These are phyloP conservation scores for Chaetothyriales sp. DNA, from an alignment of 2,329 filamentous ascomycete species.

Conservation along the genomic window DNA sequence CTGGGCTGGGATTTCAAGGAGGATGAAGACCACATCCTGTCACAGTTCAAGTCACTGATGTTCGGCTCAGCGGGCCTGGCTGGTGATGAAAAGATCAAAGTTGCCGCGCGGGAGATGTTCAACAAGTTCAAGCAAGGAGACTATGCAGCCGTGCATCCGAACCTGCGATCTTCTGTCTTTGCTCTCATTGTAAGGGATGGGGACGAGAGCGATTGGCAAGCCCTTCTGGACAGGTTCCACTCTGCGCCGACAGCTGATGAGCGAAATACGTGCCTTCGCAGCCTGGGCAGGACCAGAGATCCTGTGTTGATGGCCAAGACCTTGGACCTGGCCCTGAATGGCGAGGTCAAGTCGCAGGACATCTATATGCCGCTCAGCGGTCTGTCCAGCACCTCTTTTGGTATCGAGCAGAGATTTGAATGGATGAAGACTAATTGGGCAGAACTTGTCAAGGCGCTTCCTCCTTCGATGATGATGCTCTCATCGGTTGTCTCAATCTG, in stretches of 20 bases:
- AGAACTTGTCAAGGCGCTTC: constrained; percentile 62
- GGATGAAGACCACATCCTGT: constrained; percentile 71
- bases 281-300: constrained; percentile 61
- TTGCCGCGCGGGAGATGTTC: constrained; percentile 81
- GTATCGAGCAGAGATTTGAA: constrained; percentile 62
- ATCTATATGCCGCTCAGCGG: constrained; percentile 77
- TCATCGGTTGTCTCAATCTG: constrained; percentile 70
- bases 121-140: constrained; percentile 68
- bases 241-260: constrained; percentile 66
- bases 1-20: constrained; percentile 80
- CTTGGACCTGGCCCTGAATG: constrained; percentile 56
- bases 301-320: constrained; percentile 70
- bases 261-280: constrained; percentile 78
- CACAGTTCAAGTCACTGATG: constrained; percentile 86
- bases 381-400: constrained; percentile 59
- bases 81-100: constrained; percentile 63
- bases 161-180: constrained; percentile 76
- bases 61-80: constrained; percentile 70
- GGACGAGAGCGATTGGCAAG: constrained; percentile 72
- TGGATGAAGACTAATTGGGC: constrained; percentile 88
- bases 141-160: constrained; percentile 70
- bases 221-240: constrained; percentile 59
- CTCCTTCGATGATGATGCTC: constrained; percentile 74
- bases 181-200: constrained; percentile 71
- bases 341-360: constrained; percentile 85